phyloP scores from a whole-genome alignment of 2,329 filamentous ascomycete genomes.

The Fusarium poae region DNA sequence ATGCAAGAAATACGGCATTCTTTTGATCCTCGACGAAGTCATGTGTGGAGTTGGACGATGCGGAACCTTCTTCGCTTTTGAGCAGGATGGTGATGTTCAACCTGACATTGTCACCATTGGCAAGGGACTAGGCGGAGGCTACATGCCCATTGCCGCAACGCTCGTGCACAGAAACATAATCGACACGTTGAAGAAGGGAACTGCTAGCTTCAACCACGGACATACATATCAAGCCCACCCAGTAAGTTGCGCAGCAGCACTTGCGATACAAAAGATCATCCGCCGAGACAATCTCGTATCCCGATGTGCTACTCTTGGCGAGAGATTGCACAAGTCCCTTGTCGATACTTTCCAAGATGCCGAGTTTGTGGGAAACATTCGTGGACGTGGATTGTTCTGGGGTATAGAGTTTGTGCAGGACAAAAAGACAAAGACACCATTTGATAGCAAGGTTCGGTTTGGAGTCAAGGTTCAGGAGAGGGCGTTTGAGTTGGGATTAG shows the following conservation, averaged over 20 bases:
- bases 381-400: conserved; percentile 69
- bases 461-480: conserved; percentile 48
- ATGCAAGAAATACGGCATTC: conserved; percentile 77
- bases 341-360: conserved; percentile 58
- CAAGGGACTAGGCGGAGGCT: conserved; percentile 75
- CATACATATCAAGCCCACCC: conserved; percentile 74
- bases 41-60: conserved; percentile 76
- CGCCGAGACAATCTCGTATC: conserved; percentile 67
- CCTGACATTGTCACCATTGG: conserved; percentile 77
- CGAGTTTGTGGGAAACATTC: conserved; percentile 69
- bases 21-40: conserved; percentile 84
- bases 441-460: conserved; percentile 49
- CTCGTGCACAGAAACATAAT: conserved; percentile 67
- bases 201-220: conserved; percentile 61
- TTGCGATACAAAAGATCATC: conserved; percentile 73
- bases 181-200: conserved; percentile 56
- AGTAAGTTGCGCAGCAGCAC: conserved; percentile 69
- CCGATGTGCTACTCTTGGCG: conserved; percentile 69
- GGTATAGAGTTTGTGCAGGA: conserved; percentile 61
- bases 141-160: conserved; percentile 71
- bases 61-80: conserved; percentile 72
- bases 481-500: conserved; percentile 53
- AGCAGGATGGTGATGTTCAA: conserved; percentile 64
- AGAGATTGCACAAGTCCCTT: conserved; percentile 60
- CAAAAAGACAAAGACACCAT: conserved; percentile 53